These are phyloP conservation scores for Metschnikowia hibisci DNA, from an alignment of 805 yeast species.

Conservation along the genomic window DNA sequence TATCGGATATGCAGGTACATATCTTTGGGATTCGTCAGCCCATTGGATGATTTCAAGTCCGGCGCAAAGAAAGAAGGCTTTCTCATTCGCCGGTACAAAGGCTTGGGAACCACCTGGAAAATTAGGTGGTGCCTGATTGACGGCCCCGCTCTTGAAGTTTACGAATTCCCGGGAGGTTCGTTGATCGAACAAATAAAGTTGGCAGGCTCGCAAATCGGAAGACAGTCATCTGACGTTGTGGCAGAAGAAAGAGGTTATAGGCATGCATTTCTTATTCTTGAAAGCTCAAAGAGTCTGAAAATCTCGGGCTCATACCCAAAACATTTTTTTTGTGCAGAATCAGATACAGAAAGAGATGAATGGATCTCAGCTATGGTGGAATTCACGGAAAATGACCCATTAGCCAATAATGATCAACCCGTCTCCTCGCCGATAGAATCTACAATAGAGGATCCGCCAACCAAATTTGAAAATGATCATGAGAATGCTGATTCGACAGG, in stretches of 20 bases:
- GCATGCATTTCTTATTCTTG: constrained; percentile 59
- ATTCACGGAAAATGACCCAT: constrained; percentile 23
- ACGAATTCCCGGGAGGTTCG: constrained; percentile 54
- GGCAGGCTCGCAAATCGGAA: constrained; percentile 51
- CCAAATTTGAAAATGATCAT: not conserved
- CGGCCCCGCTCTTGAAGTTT: constrained; percentile 53
- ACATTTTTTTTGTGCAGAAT: constrained; percentile 75
- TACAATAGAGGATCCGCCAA: not conserved
- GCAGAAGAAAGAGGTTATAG: constrained; percentile 47
- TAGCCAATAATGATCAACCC: not conserved
- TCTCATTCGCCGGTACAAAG: constrained; percentile 59
- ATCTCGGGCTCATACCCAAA: constrained; percentile 38
- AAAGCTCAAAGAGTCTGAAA: constrained; percentile 36
- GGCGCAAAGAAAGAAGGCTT: constrained; percentile 63
- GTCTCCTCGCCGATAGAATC: not conserved
- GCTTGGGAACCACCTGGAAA: constrained; percentile 64
- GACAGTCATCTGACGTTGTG: constrained; percentile 42
- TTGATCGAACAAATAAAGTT: constrained; percentile 50
- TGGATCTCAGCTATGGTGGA: constrained; percentile 56
- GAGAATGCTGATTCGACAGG: constrained; percentile 1
- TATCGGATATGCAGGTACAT: constrained; percentile 58
- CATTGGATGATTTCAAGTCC: constrained; percentile 48
- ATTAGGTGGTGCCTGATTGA: constrained; percentile 64
- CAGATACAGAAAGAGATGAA: constrained; percentile 66
- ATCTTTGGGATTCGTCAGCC: constrained; percentile 62